These are phyloP conservation scores for Agrostemma githago DNA, from an alignment of 148 eudicot species.

Conservation along the genomic window DNA sequence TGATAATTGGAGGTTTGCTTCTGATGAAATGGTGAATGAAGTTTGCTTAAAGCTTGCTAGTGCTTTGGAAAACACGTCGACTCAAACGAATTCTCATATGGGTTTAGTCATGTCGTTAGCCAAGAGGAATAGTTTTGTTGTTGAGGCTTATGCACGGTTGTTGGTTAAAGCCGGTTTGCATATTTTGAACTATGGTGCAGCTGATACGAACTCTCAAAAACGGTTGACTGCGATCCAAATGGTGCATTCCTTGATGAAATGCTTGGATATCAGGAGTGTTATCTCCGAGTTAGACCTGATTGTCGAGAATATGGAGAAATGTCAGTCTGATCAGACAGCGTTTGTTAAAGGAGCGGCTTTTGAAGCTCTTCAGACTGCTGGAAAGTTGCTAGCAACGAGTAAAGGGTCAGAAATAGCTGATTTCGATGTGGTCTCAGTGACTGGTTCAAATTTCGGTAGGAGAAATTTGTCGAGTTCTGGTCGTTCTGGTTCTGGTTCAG, in stretches of 20 bases:
- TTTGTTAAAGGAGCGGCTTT: conserved; percentile 88
- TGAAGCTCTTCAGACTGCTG: conserved; percentile 80
- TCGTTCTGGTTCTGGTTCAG: conserved; percentile 23
- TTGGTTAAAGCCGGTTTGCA: conserved; percentile 59
- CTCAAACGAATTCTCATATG: conserved; percentile 74
- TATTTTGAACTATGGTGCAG: conserved; percentile 49
- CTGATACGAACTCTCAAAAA: conserved; percentile 70
- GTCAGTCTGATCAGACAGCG: conserved; percentile 71
- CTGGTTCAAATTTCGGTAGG: conserved; percentile 50
- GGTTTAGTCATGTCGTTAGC: conserved; percentile 85
- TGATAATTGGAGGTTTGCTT: conserved; percentile 91
- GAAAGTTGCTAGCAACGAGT: conserved; percentile 42
- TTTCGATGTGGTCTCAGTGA: conserved; percentile 43
- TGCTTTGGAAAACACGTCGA: conserved; percentile 60
- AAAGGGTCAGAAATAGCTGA: conserved; percentile 46
- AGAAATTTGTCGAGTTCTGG: conserved; percentile 41
- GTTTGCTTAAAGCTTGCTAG: conserved; percentile 78
- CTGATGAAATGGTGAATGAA: conserved; percentile 76
- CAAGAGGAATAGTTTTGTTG: conserved; percentile 60
- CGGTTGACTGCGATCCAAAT: conserved; percentile 81
- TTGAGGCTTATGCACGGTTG: conserved; percentile 83
- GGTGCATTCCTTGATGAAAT: conserved; percentile 78
- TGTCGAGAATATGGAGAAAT: conserved; percentile 79
- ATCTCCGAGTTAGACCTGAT: conserved; percentile 55
- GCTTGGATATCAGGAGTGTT: conserved; percentile 74